Evolutionary conservation across 2,329 filamentous ascomycete genomes (phyloP).

Genomic region (Trichoderma pleuroti): DNA sequence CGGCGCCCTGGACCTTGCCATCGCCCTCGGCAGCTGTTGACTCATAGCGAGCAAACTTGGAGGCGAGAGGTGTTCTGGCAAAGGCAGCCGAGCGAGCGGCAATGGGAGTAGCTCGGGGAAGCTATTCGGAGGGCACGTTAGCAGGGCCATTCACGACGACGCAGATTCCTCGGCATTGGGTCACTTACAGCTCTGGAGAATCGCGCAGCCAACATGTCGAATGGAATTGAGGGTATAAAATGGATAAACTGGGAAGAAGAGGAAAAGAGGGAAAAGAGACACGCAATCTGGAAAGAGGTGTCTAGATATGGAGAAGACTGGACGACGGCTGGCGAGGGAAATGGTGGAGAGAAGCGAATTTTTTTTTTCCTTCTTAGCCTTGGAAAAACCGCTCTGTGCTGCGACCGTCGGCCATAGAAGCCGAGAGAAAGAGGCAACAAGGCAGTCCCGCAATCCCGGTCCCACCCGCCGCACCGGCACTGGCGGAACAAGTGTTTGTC

Average conservation of each 20-base stretch:
- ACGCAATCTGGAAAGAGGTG: conserved; percentile 31
- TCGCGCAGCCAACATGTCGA: conserved; percentile 69
- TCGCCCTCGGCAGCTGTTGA: conserved; percentile 55
- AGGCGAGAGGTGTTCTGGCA: conserved; percentile 66
- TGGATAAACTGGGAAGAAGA: conserved; percentile 32
- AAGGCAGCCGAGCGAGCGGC: conserved; percentile 64
- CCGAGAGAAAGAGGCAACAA: conserved; percentile 40
- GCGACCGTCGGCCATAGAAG: conserved; percentile 39
- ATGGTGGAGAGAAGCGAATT: conserved; percentile 32
- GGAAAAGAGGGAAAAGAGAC: conserved; percentile 25
- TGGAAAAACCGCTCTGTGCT: conserved; percentile 12
- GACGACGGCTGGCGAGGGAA: conserved; percentile 25
- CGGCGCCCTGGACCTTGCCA: conserved; percentile 83
- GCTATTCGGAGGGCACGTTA: conserved; percentile 44
- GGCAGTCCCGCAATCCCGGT: conserved; percentile 22
- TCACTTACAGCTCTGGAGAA: conserved; percentile 70
- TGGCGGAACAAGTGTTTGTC: conserved; percentile 2
- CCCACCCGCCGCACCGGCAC: conserved; percentile 12
- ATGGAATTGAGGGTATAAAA: conserved; percentile 36
- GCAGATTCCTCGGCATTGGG: not conserved
- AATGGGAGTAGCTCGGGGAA: conserved; percentile 71
- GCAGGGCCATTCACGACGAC: conserved; percentile 14
- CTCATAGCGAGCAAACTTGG: conserved; percentile 75
- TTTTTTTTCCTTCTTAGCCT: conserved; percentile 30
- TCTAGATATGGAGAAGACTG: conserved; percentile 26